Conservation (phyloP, 352 stramenopile species). For the Pythium angustatum region DNA sequence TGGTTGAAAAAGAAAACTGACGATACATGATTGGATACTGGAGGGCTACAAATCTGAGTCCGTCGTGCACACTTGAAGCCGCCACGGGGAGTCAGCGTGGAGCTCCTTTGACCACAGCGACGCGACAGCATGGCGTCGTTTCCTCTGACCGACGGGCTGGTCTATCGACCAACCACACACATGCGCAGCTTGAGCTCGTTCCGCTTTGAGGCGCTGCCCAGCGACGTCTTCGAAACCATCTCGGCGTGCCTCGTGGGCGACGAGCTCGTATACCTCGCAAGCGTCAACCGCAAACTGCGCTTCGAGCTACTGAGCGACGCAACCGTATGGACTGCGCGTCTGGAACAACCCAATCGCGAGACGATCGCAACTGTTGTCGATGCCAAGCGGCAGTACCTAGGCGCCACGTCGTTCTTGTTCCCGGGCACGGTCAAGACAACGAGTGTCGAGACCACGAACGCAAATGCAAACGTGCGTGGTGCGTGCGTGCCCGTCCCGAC, state of each 20-base stretch:
- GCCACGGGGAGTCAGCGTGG: conserved; percentile 1
- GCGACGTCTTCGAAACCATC: conserved; percentile 25
- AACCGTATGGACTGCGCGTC: conserved; percentile 5
- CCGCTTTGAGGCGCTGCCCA: conserved; percentile 21
- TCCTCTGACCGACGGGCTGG: no score
- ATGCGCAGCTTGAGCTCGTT: background rate
- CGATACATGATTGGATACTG: background rate
- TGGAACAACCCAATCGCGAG: background rate
- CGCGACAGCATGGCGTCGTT: no score
- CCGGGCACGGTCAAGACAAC: no score
- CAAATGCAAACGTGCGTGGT: conserved; percentile 12
- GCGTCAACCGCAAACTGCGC: conserved; percentile 11
- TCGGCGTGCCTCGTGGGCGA: conserved; percentile 11
- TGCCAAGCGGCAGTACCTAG: conserved; percentile 15
- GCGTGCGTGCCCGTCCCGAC: conserved; percentile 24
- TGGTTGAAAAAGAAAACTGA: background rate
- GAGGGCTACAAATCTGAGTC: conserved; percentile 2
- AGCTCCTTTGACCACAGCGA: background rate
- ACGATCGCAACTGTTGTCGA: background rate
- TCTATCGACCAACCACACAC: conserved; percentile 2
- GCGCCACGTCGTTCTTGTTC: conserved; percentile 14
- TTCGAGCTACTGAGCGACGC: conserved; percentile 15
- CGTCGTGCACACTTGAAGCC: background rate
- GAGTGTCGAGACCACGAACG: background rate
- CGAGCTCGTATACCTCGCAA: conserved; percentile 18